A percentile compares a stretch with the other conserved stretches of the same genome.
phyloP scores from a whole-genome alignment of 1,284 basidiomycete species.

The Pseudozyma sp. region DNA sequence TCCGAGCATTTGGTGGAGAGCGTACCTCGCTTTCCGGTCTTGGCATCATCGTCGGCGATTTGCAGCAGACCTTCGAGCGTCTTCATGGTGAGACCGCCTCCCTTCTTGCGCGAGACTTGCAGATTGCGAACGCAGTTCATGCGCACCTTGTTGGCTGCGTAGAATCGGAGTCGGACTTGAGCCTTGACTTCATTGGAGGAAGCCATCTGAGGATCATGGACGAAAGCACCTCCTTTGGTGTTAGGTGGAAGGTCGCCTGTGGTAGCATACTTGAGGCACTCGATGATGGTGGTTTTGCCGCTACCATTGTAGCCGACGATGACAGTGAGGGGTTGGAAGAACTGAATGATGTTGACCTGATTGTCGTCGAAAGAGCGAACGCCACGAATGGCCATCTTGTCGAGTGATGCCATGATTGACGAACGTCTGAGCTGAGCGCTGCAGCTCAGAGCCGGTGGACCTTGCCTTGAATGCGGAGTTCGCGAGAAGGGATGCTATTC shows the following conservation, averaged over 20 bases:
- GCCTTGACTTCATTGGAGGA: constrained; percentile 98
- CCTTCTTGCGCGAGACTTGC: constrained; percentile 85
- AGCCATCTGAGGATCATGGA: constrained; percentile 96
- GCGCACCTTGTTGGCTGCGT: constrained; percentile 78
- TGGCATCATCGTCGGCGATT: constrained; percentile 77
- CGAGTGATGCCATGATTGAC: constrained; percentile 59
- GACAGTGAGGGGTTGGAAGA: constrained; percentile 96
- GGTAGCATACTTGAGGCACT: constrained; percentile 98
- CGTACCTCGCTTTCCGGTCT: constrained; percentile 70
- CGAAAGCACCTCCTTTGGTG: constrained; percentile 95
- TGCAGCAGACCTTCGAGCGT: constrained; percentile 93
- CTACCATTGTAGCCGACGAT: constrained; percentile 99
- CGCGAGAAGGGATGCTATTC: background rate
- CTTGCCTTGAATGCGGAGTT: background rate
- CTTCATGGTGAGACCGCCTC: constrained; percentile 87
- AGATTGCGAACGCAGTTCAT: constrained; percentile 95
- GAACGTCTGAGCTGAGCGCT: background rate
- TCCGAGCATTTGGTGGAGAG: constrained; percentile 72
- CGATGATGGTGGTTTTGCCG: constrained; percentile 99
- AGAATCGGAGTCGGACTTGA: constrained; percentile 93
- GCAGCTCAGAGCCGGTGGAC: background rate
- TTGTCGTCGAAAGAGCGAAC: constrained; percentile 78
- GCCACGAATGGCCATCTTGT: constrained; percentile 69
- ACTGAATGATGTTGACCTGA: constrained; percentile 91
- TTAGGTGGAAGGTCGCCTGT: constrained; percentile 98